These are phyloP conservation scores for Boletus pseudo-olivaceus DNA, from an alignment of 768 basidiomycete genomes.

Conservation along the genomic window DNA sequence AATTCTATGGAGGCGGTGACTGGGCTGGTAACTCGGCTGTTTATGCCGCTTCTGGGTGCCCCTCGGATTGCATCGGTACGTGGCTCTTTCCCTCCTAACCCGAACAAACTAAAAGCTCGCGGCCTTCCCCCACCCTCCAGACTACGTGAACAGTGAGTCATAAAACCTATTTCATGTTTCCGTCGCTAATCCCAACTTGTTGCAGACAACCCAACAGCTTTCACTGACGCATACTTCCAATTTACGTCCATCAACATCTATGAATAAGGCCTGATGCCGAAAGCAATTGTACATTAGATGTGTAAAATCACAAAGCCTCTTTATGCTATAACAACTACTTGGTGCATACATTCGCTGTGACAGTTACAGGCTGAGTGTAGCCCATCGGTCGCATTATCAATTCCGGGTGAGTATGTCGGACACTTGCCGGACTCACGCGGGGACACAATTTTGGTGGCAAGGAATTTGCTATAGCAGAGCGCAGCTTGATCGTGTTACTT, in stretches of 20 bases:
- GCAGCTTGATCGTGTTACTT: background rate
- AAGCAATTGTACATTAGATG: background rate
- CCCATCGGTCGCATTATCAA: background rate
- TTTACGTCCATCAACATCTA: conserved; percentile 39
- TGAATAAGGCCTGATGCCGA: conserved; percentile 1
- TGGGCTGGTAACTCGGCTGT: conserved; percentile 28
- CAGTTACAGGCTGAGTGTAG: background rate
- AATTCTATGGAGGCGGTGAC: conserved; percentile 22
- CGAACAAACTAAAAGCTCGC: background rate
- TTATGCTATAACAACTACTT: background rate
- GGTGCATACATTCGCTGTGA: background rate
- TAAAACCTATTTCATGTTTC: background rate
- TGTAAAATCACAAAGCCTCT: background rate
- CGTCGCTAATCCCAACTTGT: background rate
- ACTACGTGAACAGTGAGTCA: conserved; percentile 28
- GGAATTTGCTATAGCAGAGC: background rate
- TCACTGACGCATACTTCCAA: conserved; percentile 41
- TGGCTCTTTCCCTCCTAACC: background rate
- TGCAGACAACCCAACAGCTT: conserved; percentile 37
- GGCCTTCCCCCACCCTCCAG: background rate
- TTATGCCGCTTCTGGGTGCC: conserved; percentile 30
- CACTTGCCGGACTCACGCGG: background rate
- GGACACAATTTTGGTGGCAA: background rate
- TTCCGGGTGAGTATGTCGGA: background rate
- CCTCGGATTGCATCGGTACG: conserved; percentile 30